A percentile compares a stretch with the other conserved stretches of the same genome.
phyloP scores from a whole-genome alignment of 768 basidiomycete species.

The Termitomyces sp. region DNA sequence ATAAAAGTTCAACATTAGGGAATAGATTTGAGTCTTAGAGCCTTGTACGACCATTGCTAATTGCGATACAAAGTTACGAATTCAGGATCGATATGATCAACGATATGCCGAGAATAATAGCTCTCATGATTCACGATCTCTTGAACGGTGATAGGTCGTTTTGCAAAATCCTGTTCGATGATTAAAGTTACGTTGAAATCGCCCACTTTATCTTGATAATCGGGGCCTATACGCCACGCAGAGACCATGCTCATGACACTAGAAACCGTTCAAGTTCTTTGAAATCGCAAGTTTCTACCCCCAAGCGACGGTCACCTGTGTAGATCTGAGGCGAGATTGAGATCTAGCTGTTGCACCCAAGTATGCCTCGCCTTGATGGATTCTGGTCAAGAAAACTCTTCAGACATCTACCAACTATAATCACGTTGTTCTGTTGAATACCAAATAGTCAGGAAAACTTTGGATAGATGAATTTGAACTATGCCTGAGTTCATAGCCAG shows the following conservation, averaged over 20 bases:
- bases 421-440: not conserved
- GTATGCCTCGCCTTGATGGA: not conserved
- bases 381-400: no score
- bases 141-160: no score
- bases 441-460: not conserved
- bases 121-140: no score
- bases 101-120: no score
- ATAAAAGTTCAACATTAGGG: no score
- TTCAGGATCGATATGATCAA: not conserved
- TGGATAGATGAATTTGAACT: not conserved
- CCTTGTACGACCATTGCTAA: no score
- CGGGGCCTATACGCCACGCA: not conserved
- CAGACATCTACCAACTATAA: not conserved
- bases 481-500: not conserved
- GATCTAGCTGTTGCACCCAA: not conserved
- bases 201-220: not conserved
- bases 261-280: not conserved
- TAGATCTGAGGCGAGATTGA: no score
- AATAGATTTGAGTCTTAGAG: no score
- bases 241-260: not conserved
- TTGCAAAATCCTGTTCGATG: no score
- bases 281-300: not conserved
- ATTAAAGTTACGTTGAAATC: no score
- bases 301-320: no score
- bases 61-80: not conserved